phyloP scores from a whole-genome alignment of 2,329 filamentous ascomycete species.

The Fusarium setosum region DNA sequence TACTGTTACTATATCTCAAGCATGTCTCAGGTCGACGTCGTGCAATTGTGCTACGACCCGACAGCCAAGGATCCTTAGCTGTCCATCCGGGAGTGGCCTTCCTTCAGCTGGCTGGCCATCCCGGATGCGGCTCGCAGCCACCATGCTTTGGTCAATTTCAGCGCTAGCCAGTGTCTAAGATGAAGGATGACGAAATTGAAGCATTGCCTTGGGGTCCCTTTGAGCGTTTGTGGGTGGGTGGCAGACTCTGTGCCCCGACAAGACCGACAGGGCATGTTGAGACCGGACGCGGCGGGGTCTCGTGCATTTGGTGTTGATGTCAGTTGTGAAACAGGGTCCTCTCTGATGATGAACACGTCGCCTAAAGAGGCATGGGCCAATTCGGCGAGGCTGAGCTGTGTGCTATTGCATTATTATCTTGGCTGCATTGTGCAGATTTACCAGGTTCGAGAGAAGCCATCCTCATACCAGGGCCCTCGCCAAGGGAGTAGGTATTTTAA shows the following conservation, averaged over 20 bases:
- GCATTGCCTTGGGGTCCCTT: conserved; percentile 21
- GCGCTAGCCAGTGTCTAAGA: conserved; percentile 39
- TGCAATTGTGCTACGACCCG: conserved; percentile 17
- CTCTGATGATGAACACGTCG: not conserved
- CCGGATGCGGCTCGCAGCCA: conserved; percentile 42
- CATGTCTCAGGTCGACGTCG: conserved; percentile 35
- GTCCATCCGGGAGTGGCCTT: conserved; percentile 27
- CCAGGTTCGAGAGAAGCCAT: too few species aligned
- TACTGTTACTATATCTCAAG: conserved; percentile 23
- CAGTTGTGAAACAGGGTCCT: conserved; percentile 32
- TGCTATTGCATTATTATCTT: not conserved
- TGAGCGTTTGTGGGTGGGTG: conserved; percentile 16
- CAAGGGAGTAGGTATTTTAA: too few species aligned
- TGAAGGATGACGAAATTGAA: conserved; percentile 43
- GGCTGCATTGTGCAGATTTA: not conserved
- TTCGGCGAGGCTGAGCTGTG: conserved; percentile 9
- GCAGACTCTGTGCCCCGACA: conserved; percentile 19
- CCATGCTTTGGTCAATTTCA: conserved; percentile 34
- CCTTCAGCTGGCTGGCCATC: conserved; percentile 34
- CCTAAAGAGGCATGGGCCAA: conserved; percentile 12
- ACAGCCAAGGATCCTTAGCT: conserved; percentile 27
- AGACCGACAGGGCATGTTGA: conserved; percentile 21
- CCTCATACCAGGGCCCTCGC: too few species aligned
- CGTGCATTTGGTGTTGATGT: conserved; percentile 25
- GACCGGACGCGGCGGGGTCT: conserved; percentile 9